Conservation (phyloP, 192 early-diverging fungal species). For the Coemansia sp. region DNA sequence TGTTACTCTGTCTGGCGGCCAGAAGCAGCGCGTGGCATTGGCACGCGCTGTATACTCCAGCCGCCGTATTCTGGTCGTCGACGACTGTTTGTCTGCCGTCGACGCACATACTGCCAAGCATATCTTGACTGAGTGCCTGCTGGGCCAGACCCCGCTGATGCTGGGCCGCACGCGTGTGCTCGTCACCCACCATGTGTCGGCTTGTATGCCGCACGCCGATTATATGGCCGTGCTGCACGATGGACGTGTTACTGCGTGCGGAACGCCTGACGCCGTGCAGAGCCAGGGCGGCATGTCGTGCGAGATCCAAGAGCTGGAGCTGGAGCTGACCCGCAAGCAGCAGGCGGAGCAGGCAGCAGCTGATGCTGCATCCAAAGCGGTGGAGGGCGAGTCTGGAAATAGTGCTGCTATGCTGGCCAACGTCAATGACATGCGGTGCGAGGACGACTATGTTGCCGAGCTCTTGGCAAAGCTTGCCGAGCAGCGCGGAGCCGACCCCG, state of each 20-base stretch:
- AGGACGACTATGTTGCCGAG: conserved; percentile 17
- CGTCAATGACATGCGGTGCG: conserved; percentile 12
- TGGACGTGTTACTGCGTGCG: conserved; percentile 62
- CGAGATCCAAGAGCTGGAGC: conserved; percentile 24
- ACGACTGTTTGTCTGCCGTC: conserved; percentile 95
- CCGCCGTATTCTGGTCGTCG: conserved; percentile 72
- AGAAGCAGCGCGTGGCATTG: conserved; percentile 84
- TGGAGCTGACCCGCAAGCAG: not conserved
- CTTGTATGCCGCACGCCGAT: conserved; percentile 61
- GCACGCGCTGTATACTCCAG: conserved; percentile 86
- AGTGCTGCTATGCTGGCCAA: conserved; percentile 25
- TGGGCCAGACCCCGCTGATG: conserved; percentile 65
- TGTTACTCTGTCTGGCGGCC: conserved; percentile 83
- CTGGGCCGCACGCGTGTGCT: conserved; percentile 78
- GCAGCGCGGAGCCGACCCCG: conserved; percentile 37
- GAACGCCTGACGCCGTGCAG: conserved; percentile 56
- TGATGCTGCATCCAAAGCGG: no score
- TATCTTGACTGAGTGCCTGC: conserved; percentile 77
- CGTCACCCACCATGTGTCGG: conserved; percentile 90
- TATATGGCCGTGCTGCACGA: conserved; percentile 70
- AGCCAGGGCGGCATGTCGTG: conserved; percentile 34
- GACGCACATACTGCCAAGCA: conserved; percentile 94
- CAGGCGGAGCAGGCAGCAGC: no score
- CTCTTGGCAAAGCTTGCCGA: conserved; percentile 8
- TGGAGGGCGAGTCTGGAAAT: no score